phyloP scores from a whole-genome alignment of 306 rosid genomes.

The Cucurbita ficifolia region DNA sequence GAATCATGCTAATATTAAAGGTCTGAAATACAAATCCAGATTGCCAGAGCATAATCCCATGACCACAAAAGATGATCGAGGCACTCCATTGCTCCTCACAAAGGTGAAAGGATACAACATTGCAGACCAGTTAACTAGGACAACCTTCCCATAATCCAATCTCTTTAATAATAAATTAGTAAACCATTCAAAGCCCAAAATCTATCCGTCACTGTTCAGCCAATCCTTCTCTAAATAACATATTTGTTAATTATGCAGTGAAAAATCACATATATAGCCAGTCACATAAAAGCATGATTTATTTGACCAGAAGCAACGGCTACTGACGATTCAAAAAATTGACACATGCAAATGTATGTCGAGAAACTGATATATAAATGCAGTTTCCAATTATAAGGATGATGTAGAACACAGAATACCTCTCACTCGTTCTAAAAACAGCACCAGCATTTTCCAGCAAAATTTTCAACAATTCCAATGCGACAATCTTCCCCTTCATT shows the following conservation, averaged over 20 bases:
- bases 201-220: not conserved
- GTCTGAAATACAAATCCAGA: too few species aligned
- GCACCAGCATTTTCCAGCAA: conserved; percentile 98
- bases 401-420: conserved; percentile 30
- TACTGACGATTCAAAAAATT: not conserved
- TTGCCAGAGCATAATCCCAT: not conserved
- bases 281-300: not conserved
- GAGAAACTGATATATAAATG: not conserved
- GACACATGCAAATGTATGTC: not conserved
- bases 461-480: conserved; percentile 85
- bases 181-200: not conserved
- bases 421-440: conserved; percentile 91
- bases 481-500: conserved; percentile 97
- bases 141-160: not conserved
- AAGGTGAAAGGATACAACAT: not conserved
- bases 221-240: not conserved
- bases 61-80: not conserved
- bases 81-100: not conserved
- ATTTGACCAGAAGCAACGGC: not conserved
- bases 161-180: not conserved
- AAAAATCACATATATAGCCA: not conserved
- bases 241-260: not conserved
- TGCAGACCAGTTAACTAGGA: not conserved
- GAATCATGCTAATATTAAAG: too few species aligned
- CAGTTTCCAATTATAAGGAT: not conserved